Evolutionary conservation across 1,139 yeast species (phyloP).

Genomic region (Hemisphaericaspora xylanilytica): DNA sequence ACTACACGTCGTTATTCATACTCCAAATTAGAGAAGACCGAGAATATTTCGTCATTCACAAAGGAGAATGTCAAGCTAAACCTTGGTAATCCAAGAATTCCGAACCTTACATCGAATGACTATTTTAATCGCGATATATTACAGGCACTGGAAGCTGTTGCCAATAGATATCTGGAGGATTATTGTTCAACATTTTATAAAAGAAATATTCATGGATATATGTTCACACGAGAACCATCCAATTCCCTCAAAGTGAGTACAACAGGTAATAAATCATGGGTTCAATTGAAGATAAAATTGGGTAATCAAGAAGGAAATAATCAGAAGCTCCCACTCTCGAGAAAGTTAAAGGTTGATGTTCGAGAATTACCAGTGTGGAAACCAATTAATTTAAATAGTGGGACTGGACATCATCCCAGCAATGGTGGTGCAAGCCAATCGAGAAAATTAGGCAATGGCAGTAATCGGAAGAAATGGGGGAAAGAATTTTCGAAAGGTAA

Average conservation of each 20-base stretch:
- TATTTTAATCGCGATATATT: constrained; percentile 7
- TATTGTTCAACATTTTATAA: constrained; percentile 33
- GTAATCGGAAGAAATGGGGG: neutral
- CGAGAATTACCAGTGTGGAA: constrained; percentile 30
- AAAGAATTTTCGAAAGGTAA: constrained; percentile 7
- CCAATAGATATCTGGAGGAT: constrained; percentile 10
- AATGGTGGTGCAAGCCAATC: neutral
- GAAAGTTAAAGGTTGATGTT: constrained; percentile 29
- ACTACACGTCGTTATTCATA: no score
- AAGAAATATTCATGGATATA: constrained; percentile 35
- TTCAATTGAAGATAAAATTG: constrained; percentile 25
- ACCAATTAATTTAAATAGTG: constrained; percentile 20
- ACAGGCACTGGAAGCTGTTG: neutral
- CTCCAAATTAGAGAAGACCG: no score
- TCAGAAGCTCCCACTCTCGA: no score
- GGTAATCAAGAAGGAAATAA: neutral
- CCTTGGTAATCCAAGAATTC: constrained; percentile 8
- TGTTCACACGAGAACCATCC: constrained; percentile 37
- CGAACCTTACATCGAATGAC: constrained; percentile 4
- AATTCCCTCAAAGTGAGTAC: constrained; percentile 19
- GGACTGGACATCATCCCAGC: neutral
- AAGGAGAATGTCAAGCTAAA: constrained; percentile 4
- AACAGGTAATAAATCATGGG: constrained; percentile 30
- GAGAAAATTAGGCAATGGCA: no score
- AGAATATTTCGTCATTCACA: neutral